Evolutionary conservation across 768 basidiomycete genomes (phyloP).

Genomic region (Pisolithus marmoratus): DNA sequence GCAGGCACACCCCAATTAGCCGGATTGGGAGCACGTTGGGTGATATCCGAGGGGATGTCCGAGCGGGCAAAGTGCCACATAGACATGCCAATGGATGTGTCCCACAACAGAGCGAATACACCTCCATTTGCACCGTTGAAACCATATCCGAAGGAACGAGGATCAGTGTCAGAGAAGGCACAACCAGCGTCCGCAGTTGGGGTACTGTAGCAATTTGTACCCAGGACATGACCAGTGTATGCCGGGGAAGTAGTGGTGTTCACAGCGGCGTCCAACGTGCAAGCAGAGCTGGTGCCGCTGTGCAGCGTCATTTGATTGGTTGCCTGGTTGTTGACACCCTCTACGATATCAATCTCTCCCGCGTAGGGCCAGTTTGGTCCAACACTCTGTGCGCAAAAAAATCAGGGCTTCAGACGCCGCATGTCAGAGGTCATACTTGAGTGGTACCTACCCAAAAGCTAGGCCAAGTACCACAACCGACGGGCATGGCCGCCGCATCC

Average conservation of each 20-base stretch:
- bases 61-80: constrained; percentile 51
- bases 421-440: constrained; percentile 14
- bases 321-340: constrained; percentile 58
- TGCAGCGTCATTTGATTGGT: constrained; percentile 67
- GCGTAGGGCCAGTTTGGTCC: constrained; percentile 47
- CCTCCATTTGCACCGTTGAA: constrained; percentile 39
- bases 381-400: constrained; percentile 26
- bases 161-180: constrained; percentile 38
- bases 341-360: constrained; percentile 71
- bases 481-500: constrained; percentile 65
- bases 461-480: constrained; percentile 59
- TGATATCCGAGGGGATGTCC: constrained; percentile 50
- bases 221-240: constrained; percentile 19
- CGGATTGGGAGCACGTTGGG: constrained; percentile 39
- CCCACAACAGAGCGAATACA: constrained; percentile 54
- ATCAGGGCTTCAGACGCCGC: background rate
- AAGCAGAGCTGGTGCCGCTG: constrained; percentile 40
- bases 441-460: constrained; percentile 49
- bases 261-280: constrained; percentile 15
- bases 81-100: constrained; percentile 39
- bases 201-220: constrained; percentile 37
- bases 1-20: constrained; percentile 46
- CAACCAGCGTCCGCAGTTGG: constrained; percentile 42
- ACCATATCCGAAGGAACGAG: constrained; percentile 36
- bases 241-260: constrained; percentile 2